Conservation (phyloP, 1,284 basidiomycete species). For the Phylloboletellus chloephorus region DNA sequence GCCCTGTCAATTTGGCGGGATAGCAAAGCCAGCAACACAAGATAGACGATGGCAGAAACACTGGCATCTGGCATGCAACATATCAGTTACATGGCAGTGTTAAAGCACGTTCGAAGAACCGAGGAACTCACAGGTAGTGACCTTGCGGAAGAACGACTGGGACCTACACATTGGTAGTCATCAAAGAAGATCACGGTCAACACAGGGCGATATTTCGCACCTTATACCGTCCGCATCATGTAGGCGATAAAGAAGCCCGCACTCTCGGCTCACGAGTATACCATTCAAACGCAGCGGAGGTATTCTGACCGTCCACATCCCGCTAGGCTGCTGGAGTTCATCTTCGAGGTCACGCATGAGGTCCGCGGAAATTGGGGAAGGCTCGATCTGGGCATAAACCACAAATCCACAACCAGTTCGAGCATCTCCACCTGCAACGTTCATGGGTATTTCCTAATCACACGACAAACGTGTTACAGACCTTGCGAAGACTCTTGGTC, state of each 20-base stretch:
- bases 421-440: constrained; percentile 12
- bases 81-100: constrained; percentile 1
- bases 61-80: constrained; percentile 57
- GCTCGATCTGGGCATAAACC: constrained; percentile 57
- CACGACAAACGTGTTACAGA: constrained; percentile 4
- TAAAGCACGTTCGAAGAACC: neutral
- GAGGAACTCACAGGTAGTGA: constrained; percentile 66
- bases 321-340: constrained; percentile 68
- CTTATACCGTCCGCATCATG: constrained; percentile 63
- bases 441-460: neutral
- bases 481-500: constrained; percentile 40
- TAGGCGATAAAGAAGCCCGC: constrained; percentile 68
- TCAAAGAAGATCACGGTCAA: constrained; percentile 4
- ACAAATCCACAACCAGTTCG: constrained; percentile 52
- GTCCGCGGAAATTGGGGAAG: constrained; percentile 44
- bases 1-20: constrained; percentile 69
- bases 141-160: constrained; percentile 71
- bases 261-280: constrained; percentile 70
- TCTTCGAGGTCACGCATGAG: constrained; percentile 65
- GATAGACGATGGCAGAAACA: constrained; percentile 59
- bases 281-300: constrained; percentile 58
- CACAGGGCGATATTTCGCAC: constrained; percentile 30
- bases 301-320: constrained; percentile 50
- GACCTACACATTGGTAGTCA: constrained; percentile 34
- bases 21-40: constrained; percentile 61